These are phyloP conservation scores for Homolaphlyctis polyrhiza DNA, from an alignment of 371 early-diverging fungal species.

Conservation along the genomic window DNA sequence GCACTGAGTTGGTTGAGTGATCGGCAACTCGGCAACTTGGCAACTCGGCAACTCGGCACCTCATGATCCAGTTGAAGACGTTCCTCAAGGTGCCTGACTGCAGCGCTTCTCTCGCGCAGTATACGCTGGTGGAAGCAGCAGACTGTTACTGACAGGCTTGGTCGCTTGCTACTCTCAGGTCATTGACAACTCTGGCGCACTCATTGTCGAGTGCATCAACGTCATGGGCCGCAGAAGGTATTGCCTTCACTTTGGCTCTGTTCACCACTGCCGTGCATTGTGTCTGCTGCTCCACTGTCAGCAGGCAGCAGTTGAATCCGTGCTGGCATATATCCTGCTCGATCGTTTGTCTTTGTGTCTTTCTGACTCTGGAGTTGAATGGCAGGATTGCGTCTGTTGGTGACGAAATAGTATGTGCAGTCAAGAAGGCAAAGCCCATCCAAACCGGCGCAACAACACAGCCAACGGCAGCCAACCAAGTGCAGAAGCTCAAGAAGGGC, in stretches of 20 bases:
- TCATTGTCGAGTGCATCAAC: conserved; percentile 92
- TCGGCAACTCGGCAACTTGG: too few relatives aligned
- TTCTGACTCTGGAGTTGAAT: too few relatives aligned
- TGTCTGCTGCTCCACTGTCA: neutral
- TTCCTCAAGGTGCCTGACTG: neutral
- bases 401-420: conserved; percentile 93
- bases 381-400: conserved; percentile 47
- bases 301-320: too few relatives aligned
- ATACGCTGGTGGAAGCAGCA: neutral
- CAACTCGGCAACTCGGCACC: too few relatives aligned
- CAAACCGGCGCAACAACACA: conserved; percentile 33
- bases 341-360: too few relatives aligned
- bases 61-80: conserved; percentile 9
- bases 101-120: neutral
- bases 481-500: conserved; percentile 85
- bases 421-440: conserved; percentile 82
- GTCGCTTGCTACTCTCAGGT: conserved; percentile 48
- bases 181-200: conserved; percentile 90
- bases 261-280: neutral
- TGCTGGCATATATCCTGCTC: too few relatives aligned
- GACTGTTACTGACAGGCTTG: too few relatives aligned
- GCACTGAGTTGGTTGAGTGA: too few relatives aligned
- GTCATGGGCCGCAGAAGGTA: conserved; percentile 56
- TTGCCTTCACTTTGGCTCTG: neutral
- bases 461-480: conserved; percentile 35